Conservation (phyloP, 2,329 filamentous ascomycete species). For the Setomelanomma holmii region DNA sequence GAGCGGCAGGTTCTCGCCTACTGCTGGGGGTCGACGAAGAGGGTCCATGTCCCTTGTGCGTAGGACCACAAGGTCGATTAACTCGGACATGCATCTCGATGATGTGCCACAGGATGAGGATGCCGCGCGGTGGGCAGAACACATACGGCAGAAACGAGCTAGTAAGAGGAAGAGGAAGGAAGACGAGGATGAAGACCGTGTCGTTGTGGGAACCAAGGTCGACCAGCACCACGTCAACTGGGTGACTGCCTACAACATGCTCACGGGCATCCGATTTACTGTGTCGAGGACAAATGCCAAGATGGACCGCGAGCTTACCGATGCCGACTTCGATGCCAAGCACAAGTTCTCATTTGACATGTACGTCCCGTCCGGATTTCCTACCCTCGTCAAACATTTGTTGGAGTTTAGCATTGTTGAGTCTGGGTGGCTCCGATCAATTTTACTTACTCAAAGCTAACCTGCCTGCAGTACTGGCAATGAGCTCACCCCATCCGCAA, state of each 20-base stretch:
- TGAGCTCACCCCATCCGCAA: conserved; percentile 94
- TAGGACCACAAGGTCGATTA: conserved; percentile 81
- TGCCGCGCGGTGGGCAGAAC: conserved; percentile 89
- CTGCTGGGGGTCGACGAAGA: conserved; percentile 69
- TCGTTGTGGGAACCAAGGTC: conserved; percentile 95
- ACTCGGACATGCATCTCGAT: conserved; percentile 83
- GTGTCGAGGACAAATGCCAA: conserved; percentile 97
- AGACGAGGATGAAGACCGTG: conserved; percentile 86
- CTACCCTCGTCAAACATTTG: conserved; percentile 18
- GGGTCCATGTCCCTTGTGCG: conserved; percentile 84
- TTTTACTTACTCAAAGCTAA: conserved; percentile 22
- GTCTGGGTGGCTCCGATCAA: conserved; percentile 13
- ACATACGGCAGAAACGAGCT: conserved; percentile 87
- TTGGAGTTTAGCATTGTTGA: conserved; percentile 20
- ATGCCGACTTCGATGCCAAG: conserved; percentile 90
- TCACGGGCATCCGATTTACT: conserved; percentile 96
- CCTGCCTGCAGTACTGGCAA: conserved; percentile 77
- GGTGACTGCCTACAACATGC: conserved; percentile 99
- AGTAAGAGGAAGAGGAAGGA: conserved; percentile 85
- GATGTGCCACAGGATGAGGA: conserved; percentile 89
- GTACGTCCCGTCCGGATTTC: conserved; percentile 60
- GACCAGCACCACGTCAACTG: conserved; percentile 97
- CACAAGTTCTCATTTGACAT: conserved; percentile 99
- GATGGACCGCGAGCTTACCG: conserved; percentile 85
- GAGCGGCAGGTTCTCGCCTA: conserved; percentile 83